Percentiles rank a stretch among this genome's conserved stretches.
Evolutionary conservation across 108 stramenopile species (phyloP).

Genomic region (Skeletonema marinoi): DNA sequence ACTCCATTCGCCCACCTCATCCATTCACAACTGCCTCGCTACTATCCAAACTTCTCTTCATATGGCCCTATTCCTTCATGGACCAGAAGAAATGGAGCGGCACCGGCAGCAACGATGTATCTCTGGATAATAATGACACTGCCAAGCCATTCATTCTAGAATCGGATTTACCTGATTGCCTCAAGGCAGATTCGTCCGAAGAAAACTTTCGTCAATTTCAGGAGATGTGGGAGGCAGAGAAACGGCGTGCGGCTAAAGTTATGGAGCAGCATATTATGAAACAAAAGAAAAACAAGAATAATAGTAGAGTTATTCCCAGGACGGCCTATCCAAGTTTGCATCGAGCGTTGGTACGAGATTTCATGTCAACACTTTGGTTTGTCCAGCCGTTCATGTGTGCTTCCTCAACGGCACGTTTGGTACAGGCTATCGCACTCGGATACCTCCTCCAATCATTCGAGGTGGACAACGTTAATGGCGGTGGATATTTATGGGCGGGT

Average conservation of each 20-base stretch:
- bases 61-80: conserved; percentile 17
- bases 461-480: not conserved
- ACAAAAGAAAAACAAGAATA: not conserved
- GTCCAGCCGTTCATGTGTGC: conserved; percentile 60
- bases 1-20: conserved; percentile 4
- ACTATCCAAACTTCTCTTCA: conserved; percentile 20
- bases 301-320: not conserved
- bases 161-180: conserved; percentile 37
- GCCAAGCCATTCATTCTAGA: conserved; percentile 12
- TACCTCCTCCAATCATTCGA: conserved; percentile 73
- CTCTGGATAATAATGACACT: too few species aligned
- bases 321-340: conserved; percentile 56
- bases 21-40: not conserved
- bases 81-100: conserved; percentile 1
- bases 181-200: conserved; percentile 30
- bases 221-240: conserved; percentile 41
- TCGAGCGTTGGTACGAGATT: conserved; percentile 59
- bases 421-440: conserved; percentile 73
- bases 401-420: conserved; percentile 48
- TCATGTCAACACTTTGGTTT: conserved; percentile 58
- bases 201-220: conserved; percentile 29
- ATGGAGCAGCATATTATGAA: conserved; percentile 5
- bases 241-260: conserved; percentile 27
- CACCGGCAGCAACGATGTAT: not conserved
- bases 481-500: conserved; percentile 65